Evolutionary conservation across 108 stramenopile genomes (phyloP).

Genomic region (Cyclotella atomus): DNA sequence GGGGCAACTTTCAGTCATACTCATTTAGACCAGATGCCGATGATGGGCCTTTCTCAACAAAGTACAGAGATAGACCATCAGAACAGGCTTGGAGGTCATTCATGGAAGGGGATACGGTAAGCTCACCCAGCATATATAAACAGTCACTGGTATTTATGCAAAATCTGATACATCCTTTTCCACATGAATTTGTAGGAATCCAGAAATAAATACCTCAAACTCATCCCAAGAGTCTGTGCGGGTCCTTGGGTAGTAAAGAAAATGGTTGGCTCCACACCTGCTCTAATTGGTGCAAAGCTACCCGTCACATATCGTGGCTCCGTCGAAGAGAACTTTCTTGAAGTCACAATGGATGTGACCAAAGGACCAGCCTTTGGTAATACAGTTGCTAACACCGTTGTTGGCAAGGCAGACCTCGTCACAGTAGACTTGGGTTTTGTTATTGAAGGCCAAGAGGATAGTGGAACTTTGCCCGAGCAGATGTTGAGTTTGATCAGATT

Average conservation of each 20-base stretch:
- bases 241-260: constrained; percentile 63
- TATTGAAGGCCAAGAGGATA: constrained; percentile 46
- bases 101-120: constrained; percentile 37
- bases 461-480: constrained; percentile 51
- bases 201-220: constrained; percentile 46
- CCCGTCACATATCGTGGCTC: constrained; percentile 53
- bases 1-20: constrained; percentile 55
- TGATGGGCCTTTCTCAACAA: constrained; percentile 38
- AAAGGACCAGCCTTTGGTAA: constrained; percentile 55
- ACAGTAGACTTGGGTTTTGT: constrained; percentile 60
- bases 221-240: constrained; percentile 43
- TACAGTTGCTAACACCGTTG: constrained; percentile 52
- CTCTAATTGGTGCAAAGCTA: constrained; percentile 57
- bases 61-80: constrained; percentile 26
- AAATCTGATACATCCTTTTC: not conserved
- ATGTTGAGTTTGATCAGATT: constrained; percentile 48
- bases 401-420: constrained; percentile 44
- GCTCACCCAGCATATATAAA: not conserved
- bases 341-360: constrained; percentile 55
- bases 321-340: constrained; percentile 48
- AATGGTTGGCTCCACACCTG: constrained; percentile 56
- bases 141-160: not conserved
- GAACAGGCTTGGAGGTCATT: constrained; percentile 50
- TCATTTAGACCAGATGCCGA: constrained; percentile 51
- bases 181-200: constrained; percentile 15